Evolutionary conservation across 305 asterid species (phyloP).

Genomic region (Stenogyne calaminthoides): DNA sequence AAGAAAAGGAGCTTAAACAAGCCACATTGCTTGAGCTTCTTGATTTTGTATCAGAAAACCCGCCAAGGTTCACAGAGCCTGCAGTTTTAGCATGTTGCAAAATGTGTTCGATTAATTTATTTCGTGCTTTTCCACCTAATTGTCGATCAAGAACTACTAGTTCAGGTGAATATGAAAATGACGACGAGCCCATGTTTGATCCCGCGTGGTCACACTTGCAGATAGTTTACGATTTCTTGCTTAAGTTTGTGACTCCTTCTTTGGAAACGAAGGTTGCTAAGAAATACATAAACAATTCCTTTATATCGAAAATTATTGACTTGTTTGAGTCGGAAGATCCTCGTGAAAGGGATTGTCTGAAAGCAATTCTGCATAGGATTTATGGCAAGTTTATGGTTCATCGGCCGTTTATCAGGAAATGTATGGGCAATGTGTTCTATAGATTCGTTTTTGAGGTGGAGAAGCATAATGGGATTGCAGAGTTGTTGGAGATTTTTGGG

Average conservation of each 20-base stretch:
- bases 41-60: slow-evolving; percentile 46
- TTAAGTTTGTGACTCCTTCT: slow-evolving; percentile 46
- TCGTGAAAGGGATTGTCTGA: slow-evolving; percentile 51
- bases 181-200: slow-evolving; percentile 49
- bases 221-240: slow-evolving; percentile 51
- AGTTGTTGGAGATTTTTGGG: slow-evolving; percentile 54
- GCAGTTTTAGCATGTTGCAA: slow-evolving; percentile 51
- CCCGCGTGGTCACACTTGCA: slow-evolving; percentile 58
- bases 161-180: slow-evolving; percentile 40
- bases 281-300: slow-evolving; percentile 43
- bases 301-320: slow-evolving; percentile 41
- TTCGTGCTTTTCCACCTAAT: slow-evolving; percentile 46
- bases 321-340: slow-evolving; percentile 57
- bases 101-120: slow-evolving; percentile 52
- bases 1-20: slow-evolving; percentile 54
- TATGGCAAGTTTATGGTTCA: slow-evolving; percentile 59
- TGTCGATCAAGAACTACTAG: slow-evolving; percentile 26
- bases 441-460: slow-evolving; percentile 51
- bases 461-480: slow-evolving; percentile 51
- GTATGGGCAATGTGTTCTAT: slow-evolving; percentile 48
- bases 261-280: slow-evolving; percentile 47
- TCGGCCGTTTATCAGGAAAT: slow-evolving; percentile 46
- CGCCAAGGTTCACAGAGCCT: slow-evolving; percentile 49
- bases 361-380: slow-evolving; percentile 52
- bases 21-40: slow-evolving; percentile 55